Base-by-base conservation (phyloP, 192 early-diverging fungal genomes). In the Gamsiella multidivaricata region DNA sequence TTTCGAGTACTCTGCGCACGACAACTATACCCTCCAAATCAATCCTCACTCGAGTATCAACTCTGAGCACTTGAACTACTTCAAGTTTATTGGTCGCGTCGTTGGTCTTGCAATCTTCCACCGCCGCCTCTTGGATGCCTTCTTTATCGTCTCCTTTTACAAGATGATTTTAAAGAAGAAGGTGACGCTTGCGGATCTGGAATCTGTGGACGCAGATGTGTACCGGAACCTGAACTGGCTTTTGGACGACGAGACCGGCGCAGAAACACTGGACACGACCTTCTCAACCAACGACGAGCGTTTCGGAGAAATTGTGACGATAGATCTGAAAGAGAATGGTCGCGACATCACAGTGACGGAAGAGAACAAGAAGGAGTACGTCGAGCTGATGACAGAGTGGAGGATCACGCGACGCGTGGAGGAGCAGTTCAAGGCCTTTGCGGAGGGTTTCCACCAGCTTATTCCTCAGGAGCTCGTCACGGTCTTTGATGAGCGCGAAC, bases 1-100 rank as follows among this genome's bases (percentile, higher is more conserved):
- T 58, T 98, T 98, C 70, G 95, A 98, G 82, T 97, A 97, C 81
- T 96, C 94, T 54, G 95, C 94, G 7, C 94, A 96, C 84, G 96
- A 97, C 84, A 95, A 93, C 70, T 98, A 98, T 85, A 98, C 97
- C 46, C 87, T 98, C 53, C 95, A 98, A 80, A 96, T 98, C 81
- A 98, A 96, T 82, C 94, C 95, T 50, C 89, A 97, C 82, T 96
- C 94, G 9, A 89, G 86, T 42, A 89, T 98, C 64, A 97, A 98
- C 79, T 95, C 97, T 41, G 96, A 98, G 73, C 97, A 98, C 84
- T 86, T 98, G 57, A 95, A 95, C 81, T 97, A 97, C 84, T 98
- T 97, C 83, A 92, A 92, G 80, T 98, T 98, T 67, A 98, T 98
- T 73, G 97, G 97, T 5, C 94, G 97, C 59, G 91, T 95, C 12